Percentiles rank a stretch among this genome's conserved stretches.
phyloP scores from a whole-genome alignment of 2,329 filamentous ascomycete species.

The Fusarium sublunatum region DNA sequence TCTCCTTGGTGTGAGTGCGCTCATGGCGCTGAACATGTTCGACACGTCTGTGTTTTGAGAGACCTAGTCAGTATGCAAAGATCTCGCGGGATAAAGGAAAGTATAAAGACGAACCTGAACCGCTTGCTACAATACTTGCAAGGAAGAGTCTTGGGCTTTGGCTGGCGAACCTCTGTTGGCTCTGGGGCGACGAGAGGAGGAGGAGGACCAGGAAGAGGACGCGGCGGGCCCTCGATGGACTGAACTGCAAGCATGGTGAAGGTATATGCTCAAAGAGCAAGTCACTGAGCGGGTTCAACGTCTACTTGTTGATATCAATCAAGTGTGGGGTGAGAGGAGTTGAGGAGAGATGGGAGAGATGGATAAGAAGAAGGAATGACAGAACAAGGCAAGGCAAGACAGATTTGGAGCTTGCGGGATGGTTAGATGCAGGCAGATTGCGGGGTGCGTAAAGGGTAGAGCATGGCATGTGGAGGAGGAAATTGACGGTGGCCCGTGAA shows the following conservation, averaged over 20 bases:
- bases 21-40: conserved; percentile 74
- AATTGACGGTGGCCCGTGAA: conserved; percentile 45
- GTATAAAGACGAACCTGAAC: conserved; percentile 62
- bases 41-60: conserved; percentile 61
- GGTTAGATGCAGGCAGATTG: conserved; percentile 44
- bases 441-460: conserved; percentile 46
- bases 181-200: conserved; percentile 54
- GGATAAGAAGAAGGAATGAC: conserved; percentile 35
- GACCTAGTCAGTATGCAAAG: conserved; percentile 35
- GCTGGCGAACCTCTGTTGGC: conserved; percentile 63
- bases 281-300: conserved; percentile 22
- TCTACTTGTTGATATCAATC: conserved; percentile 14
- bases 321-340: conserved; percentile 37
- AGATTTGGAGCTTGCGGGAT: conserved; percentile 46
- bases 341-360: conserved; percentile 29
- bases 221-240: conserved; percentile 61
- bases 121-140: conserved; percentile 73
- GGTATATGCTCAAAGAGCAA: conserved; percentile 31
- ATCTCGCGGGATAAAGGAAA: conserved; percentile 5
- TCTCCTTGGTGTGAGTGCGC: conserved; percentile 73
- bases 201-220: conserved; percentile 43
- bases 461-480: conserved; percentile 45
- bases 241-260: conserved; percentile 64
- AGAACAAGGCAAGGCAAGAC: conserved; percentile 30
- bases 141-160: conserved; percentile 70